Evolutionary conservation across 2,329 filamentous ascomycete species (phyloP).

Genomic region (Pseudogymnoascus sp.): DNA sequence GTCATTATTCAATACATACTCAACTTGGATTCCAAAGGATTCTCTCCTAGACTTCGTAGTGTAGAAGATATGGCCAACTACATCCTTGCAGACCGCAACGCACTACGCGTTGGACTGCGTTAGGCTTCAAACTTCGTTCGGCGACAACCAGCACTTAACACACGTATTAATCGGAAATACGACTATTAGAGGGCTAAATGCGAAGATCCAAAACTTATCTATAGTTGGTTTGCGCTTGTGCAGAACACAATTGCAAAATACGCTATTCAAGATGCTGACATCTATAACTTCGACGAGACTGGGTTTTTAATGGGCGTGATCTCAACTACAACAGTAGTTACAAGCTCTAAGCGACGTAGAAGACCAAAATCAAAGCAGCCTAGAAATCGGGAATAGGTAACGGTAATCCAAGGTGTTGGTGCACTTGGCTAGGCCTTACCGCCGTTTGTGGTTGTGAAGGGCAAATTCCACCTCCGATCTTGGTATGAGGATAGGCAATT

Average conservation of each 20-base stretch:
- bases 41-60: not conserved
- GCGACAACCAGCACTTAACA: too few relatives aligned
- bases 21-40: not conserved
- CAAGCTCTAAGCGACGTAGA: constrained; percentile 15
- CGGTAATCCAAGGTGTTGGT: constrained; percentile 24
- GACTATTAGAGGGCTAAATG: too few relatives aligned
- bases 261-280: too few relatives aligned
- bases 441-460: constrained; percentile 20
- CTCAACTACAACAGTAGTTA: constrained; percentile 17
- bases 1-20: not conserved
- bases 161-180: too few relatives aligned
- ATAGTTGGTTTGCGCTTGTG: too few relatives aligned
- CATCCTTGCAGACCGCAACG: too few relatives aligned
- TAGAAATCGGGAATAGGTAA: constrained; percentile 24
- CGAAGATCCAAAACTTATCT: too few relatives aligned
- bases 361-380: constrained; percentile 17
- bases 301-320: too few relatives aligned
- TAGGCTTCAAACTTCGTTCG: too few relatives aligned
- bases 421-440: constrained; percentile 20
- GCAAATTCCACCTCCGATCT: constrained; percentile 9
- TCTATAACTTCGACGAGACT: too few relatives aligned
- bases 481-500: constrained; percentile 20
- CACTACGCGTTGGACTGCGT: too few relatives aligned
- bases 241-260: not conserved
- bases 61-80: not conserved